A percentile compares a stretch with the other conserved stretches of the same genome.
phyloP scores from a whole-genome alignment of 2,329 filamentous ascomycete genomes.

The Fusarium scirpi region DNA sequence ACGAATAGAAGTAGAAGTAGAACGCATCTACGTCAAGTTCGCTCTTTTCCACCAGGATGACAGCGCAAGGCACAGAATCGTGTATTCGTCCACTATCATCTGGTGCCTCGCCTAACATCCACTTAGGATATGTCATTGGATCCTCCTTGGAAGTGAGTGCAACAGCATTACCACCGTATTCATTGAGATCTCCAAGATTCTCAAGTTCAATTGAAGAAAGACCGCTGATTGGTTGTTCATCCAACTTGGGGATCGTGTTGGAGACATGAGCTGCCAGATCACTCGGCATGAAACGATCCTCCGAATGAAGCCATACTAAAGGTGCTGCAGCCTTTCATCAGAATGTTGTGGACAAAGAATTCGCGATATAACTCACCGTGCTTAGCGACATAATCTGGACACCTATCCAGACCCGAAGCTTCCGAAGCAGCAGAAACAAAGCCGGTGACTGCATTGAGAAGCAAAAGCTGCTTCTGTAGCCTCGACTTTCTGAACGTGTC shows the following conservation, averaged over 20 bases:
- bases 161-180: slow-evolving; percentile 23
- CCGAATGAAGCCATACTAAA: slow-evolving; percentile 50
- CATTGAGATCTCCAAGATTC: slow-evolving; percentile 48
- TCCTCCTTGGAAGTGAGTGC: slow-evolving; percentile 48
- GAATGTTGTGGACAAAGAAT: neutral
- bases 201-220: slow-evolving; percentile 45
- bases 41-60: slow-evolving; percentile 49
- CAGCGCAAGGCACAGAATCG: slow-evolving; percentile 48
- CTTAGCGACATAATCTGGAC: slow-evolving; percentile 48
- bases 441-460: slow-evolving; percentile 8
- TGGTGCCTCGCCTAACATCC: slow-evolving; percentile 47
- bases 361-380: slow-evolving; percentile 44
- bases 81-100: slow-evolving; percentile 38
- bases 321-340: slow-evolving; percentile 42
- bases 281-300: slow-evolving; percentile 50
- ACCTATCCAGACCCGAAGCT: slow-evolving; percentile 15
- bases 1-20: slow-evolving; percentile 54
- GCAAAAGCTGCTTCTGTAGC: slow-evolving; percentile 10
- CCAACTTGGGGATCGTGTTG: slow-evolving; percentile 46
- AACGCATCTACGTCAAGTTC: slow-evolving; percentile 49
- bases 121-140: slow-evolving; percentile 42
- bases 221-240: slow-evolving; percentile 31
- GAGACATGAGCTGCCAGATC: slow-evolving; percentile 48
- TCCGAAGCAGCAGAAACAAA: slow-evolving; percentile 22
- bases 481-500: slow-evolving; percentile 2